These are phyloP conservation scores for Diutina neorugosa DNA, from an alignment of 1,139 yeast genomes.

Conservation along the genomic window DNA sequence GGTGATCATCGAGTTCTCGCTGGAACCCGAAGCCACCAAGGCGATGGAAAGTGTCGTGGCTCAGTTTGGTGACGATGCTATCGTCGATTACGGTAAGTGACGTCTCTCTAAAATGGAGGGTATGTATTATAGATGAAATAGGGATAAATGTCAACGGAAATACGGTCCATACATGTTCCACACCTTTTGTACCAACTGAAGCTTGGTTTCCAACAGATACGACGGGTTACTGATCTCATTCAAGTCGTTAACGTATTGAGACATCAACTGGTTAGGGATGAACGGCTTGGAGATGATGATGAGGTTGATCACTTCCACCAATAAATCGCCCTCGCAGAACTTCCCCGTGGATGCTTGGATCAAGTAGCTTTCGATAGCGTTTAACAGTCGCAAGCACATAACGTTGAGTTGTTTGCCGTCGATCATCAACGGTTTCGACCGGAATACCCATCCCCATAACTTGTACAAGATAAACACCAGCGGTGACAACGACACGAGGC, in stretches of 20 bases:
- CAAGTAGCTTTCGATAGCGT: conserved; percentile 44
- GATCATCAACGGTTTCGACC: conserved; percentile 18
- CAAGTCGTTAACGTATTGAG: conserved; percentile 45
- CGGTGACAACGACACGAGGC: conserved; percentile 82
- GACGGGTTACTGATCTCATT: conserved; percentile 25
- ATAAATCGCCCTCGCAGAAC: conserved; percentile 36
- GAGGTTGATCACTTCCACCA: conserved; percentile 46
- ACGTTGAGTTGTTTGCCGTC: conserved; percentile 19
- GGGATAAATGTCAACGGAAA: conserved; percentile 12
- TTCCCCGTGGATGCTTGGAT: conserved; percentile 9
- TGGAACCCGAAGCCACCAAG: background rate
- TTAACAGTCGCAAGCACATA: conserved; percentile 39
- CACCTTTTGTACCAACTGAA: conserved; percentile 33
- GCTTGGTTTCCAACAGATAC: conserved; percentile 17
- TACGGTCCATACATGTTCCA: conserved; percentile 41
- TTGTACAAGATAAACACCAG: conserved; percentile 49
- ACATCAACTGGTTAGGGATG: conserved; percentile 32
- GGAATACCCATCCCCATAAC: conserved; percentile 1
- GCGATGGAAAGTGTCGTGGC: background rate
- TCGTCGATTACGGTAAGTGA: background rate
- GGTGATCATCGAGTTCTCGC: background rate
- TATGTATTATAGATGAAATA: background rate
- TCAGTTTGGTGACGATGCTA: background rate
- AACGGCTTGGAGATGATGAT: conserved; percentile 34
- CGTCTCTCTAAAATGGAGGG: no score